Conservation (phyloP, 306 rosid species). For the Rubus idaeus region DNA sequence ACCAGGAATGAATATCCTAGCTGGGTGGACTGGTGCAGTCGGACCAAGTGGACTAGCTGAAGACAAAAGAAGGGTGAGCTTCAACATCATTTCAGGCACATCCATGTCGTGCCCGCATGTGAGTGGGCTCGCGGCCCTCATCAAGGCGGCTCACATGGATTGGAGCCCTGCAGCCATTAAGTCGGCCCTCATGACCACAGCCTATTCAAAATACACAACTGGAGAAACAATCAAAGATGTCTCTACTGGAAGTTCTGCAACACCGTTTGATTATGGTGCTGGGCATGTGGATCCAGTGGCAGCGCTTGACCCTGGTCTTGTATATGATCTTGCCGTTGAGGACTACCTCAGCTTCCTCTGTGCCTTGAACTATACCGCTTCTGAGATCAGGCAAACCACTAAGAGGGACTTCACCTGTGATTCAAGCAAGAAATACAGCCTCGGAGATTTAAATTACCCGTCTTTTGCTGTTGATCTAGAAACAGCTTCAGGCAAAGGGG, state of each 20-base stretch:
- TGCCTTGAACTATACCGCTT: conserved; percentile 62
- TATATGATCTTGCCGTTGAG: conserved; percentile 51
- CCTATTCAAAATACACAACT: conserved; percentile 58
- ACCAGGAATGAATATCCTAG: conserved; percentile 93
- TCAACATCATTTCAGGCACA: conserved; percentile 84
- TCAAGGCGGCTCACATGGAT: conserved; percentile 71
- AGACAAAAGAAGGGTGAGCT: conserved; percentile 60
- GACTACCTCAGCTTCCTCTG: conserved; percentile 82
- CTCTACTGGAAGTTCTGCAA: conserved; percentile 58
- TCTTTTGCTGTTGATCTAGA: conserved; percentile 78
- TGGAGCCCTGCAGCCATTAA: conserved; percentile 91
- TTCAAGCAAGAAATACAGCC: conserved; percentile 51
- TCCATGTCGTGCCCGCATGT: conserved; percentile 98
- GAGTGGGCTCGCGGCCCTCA: conserved; percentile 75
- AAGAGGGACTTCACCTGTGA: conserved; percentile 50
- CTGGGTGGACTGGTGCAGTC: conserved; percentile 75
- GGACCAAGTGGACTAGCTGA: conserved; percentile 58
- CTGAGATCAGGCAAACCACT: conserved; percentile 48
- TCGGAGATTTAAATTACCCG: conserved; percentile 80
- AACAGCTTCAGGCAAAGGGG: conserved; percentile 49
- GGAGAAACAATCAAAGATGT: conserved; percentile 59
- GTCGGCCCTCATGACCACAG: conserved; percentile 96
- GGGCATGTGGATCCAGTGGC: conserved; percentile 85
- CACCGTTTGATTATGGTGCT: conserved; percentile 84
- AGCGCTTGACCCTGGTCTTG: conserved; percentile 92